Base-by-base conservation (phyloP, 345 rosid species). In the Brassica nigra region DNA sequence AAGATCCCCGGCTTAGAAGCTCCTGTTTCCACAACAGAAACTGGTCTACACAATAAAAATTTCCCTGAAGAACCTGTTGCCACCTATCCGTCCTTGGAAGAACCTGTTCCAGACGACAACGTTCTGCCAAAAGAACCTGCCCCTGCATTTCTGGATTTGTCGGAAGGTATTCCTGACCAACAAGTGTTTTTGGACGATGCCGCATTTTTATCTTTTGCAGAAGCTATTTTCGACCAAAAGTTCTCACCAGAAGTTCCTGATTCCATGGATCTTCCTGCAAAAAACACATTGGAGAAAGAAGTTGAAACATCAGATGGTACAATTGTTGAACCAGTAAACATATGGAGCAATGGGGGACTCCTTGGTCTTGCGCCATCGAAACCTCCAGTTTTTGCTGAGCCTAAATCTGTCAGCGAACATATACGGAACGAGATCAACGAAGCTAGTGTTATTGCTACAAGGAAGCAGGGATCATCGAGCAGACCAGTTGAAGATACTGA, bases 281-380 rank as follows among this genome's bases (percentile, higher is more conserved):
- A 49, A 49, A n/a, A 14, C 7, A n/a, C 6, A 49, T 58, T 9
- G 68, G 67, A 28, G 4, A 68, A 68, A 62, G 75, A 54, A 59
- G 66, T 28, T 80, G 68, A 47, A 57, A 52, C 64, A 63, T 64
- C 39, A 70, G 20, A 12, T 78, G 72, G 66, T 78, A 70, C 85
- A 34, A 65, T 71, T 52, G 78, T 75, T 75, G 85, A 77, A 72
- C 63, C 97, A 36, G 87, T 90, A 52, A 82, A 83, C 37, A 80
- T 92, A 80, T 95, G 99, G 99, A 95, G 97, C 76, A 95, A 95
- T 73, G 98, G 99, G 29, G 88, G 96, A 58, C 87, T 95, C 62
- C 85, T 95, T 64, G 99, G 99, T 70, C 98, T 92, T 73, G 82
- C 87, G 61, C 99, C 99, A 59, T 89, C 94, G 52, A 95, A 91